Conservation (phyloP, 2,329 filamentous ascomycete genomes). For the Fusarium setosum region DNA sequence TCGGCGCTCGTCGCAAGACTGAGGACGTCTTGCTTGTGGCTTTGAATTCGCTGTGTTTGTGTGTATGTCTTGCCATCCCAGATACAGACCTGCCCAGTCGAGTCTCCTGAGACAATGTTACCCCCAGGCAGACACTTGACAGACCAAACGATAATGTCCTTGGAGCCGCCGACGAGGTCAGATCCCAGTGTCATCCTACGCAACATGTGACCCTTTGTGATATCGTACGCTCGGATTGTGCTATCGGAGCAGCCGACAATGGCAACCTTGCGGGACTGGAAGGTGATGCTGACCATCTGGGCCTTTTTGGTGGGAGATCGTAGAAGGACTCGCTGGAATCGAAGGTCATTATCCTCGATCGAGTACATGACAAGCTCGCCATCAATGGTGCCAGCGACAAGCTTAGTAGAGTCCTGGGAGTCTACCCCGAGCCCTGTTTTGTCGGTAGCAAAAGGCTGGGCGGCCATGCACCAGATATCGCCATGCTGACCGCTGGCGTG, state of each 20-base stretch:
- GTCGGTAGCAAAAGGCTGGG: conserved; percentile 71
- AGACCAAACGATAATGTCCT: conserved; percentile 92
- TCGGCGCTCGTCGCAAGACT: conserved; percentile 86
- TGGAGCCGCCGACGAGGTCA: conserved; percentile 79
- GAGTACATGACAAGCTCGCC: conserved; percentile 89
- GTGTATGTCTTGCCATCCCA: conserved; percentile 96
- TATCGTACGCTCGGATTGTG: conserved; percentile 91
- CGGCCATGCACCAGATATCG: conserved; percentile 96
- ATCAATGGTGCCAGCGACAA: conserved; percentile 90
- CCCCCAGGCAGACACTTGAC: conserved; percentile 89
- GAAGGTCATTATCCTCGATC: conserved; percentile 84
- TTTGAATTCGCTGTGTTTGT: conserved; percentile 84
- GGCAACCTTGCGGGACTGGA: conserved; percentile 84
- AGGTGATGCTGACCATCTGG: conserved; percentile 90
- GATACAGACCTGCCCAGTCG: conserved; percentile 90
- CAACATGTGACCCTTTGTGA: conserved; percentile 79
- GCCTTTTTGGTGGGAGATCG: conserved; percentile 85
- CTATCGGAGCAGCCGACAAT: conserved; percentile 97
- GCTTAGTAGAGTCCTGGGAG: conserved; percentile 62
- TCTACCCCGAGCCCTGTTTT: conserved; percentile 37
- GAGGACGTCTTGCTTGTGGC: conserved; percentile 90
- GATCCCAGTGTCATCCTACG: conserved; percentile 88
- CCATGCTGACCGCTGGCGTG: conserved; percentile 93
- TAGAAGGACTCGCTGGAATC: conserved; percentile 80
- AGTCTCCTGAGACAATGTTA: conserved; percentile 94